phyloP scores from a whole-genome alignment of 2,329 filamentous ascomycete species.

The Xylariaceae sp. region DNA sequence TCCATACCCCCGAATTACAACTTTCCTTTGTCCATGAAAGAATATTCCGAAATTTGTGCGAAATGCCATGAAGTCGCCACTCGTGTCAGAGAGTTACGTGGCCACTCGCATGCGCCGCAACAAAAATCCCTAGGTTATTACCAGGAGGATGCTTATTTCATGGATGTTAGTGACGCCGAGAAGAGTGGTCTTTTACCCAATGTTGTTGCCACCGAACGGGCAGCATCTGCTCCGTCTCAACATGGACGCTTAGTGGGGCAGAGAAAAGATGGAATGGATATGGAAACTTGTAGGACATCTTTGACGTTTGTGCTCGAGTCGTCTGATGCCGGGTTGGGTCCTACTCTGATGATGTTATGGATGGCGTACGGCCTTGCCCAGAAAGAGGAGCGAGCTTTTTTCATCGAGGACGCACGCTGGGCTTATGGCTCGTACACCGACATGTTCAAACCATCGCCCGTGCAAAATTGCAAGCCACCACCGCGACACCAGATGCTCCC shows the following conservation, averaged over 20 bases:
- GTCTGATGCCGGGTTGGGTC: slow-evolving; percentile 69
- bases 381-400: slow-evolving; percentile 70
- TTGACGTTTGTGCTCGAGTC: slow-evolving; percentile 76
- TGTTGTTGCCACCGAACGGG: slow-evolving; percentile 36
- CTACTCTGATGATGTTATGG: slow-evolving; percentile 74
- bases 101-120: slow-evolving; percentile 39
- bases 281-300: slow-evolving; percentile 60
- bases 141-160: slow-evolving; percentile 59
- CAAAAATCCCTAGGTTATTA: slow-evolving; percentile 50
- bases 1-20: slow-evolving; percentile 63
- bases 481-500: slow-evolving; percentile 72
- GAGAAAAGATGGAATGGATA: slow-evolving; percentile 39
- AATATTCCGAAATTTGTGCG: slow-evolving; percentile 65
- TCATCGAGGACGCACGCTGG: slow-evolving; percentile 80
- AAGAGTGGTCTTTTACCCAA: slow-evolving; percentile 55
- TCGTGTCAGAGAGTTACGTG: slow-evolving; percentile 49
- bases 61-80: slow-evolving; percentile 61
- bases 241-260: slow-evolving; percentile 43
- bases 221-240: slow-evolving; percentile 32
- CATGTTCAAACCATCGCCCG: slow-evolving; percentile 65
- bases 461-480: slow-evolving; percentile 63
- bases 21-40: slow-evolving; percentile 61
- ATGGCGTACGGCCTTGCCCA: slow-evolving; percentile 75
- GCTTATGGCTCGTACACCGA: slow-evolving; percentile 70
- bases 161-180: slow-evolving; percentile 71